Conservation (phyloP, 495 filamentous ascomycete species). For the Xylaria telfairii region DNA sequence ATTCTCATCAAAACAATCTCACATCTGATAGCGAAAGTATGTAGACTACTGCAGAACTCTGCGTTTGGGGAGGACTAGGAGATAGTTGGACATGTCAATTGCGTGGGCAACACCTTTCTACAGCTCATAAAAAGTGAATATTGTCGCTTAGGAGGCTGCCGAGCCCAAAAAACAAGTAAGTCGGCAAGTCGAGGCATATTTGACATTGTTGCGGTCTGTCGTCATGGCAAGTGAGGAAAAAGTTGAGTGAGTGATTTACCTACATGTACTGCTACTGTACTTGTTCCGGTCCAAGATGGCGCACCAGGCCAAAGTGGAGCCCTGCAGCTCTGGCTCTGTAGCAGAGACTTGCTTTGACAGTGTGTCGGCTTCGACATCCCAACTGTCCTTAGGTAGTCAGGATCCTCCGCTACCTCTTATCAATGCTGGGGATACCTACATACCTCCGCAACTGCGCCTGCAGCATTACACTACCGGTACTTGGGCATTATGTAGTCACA, state of each 20-base stretch:
- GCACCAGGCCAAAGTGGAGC: slow-evolving; percentile 11
- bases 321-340: background rate
- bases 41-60: background rate
- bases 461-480: background rate
- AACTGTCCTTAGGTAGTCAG: slow-evolving; percentile 2
- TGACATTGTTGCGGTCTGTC: slow-evolving; percentile 28
- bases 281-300: slow-evolving; percentile 8
- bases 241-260: slow-evolving; percentile 32
- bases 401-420: slow-evolving; percentile 15
- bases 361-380: background rate
- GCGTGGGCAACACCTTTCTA: slow-evolving; percentile 23
- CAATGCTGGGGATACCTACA: background rate
- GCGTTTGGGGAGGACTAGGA: slow-evolving; percentile 7
- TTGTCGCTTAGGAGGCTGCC: background rate
- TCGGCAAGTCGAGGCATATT: slow-evolving; percentile 25
- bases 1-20: slow-evolving; percentile 27
- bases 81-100: slow-evolving; percentile 30
- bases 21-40: background rate
- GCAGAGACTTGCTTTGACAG: slow-evolving; percentile 11
- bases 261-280: slow-evolving; percentile 20
- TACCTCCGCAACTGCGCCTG: background rate
- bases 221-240: slow-evolving; percentile 28
- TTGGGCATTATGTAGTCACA: background rate
- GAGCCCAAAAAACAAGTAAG: background rate
- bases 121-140: slow-evolving; percentile 25